phyloP scores from a whole-genome alignment of 768 basidiomycete species.

The Collybia sordida region DNA sequence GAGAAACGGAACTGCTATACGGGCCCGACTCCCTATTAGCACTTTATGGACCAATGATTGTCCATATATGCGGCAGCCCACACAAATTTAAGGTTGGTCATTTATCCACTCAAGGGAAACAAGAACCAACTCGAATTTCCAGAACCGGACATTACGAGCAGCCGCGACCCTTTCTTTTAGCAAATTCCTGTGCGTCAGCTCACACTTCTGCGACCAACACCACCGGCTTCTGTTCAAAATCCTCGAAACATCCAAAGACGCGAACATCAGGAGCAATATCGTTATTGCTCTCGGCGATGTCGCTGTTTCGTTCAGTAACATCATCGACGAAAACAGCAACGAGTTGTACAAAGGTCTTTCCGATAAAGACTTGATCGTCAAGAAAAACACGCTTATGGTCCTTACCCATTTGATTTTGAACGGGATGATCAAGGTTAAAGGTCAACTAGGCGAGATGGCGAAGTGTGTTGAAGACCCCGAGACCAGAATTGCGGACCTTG shows the following conservation, averaged over 20 bases:
- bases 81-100: slow-evolving; percentile 81
- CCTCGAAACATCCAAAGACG: slow-evolving; percentile 86
- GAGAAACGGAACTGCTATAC: slow-evolving; percentile 87
- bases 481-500: slow-evolving; percentile 83
- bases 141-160: slow-evolving; percentile 87
- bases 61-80: slow-evolving; percentile 88
- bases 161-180: slow-evolving; percentile 88
- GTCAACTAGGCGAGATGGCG: slow-evolving; percentile 99
- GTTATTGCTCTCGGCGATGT: slow-evolving; percentile 98
- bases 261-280: slow-evolving; percentile 91
- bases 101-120: not conserved
- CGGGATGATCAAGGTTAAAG: slow-evolving; percentile 99
- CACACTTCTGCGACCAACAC: slow-evolving; percentile 89
- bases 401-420: slow-evolving; percentile 95
- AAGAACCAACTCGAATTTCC: slow-evolving; percentile 3
- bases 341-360: slow-evolving; percentile 93
- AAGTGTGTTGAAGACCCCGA: slow-evolving; percentile 96
- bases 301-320: slow-evolving; percentile 95
- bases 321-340: slow-evolving; percentile 96
- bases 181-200: slow-evolving; percentile 95
- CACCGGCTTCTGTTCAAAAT: slow-evolving; percentile 91
- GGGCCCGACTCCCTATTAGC: slow-evolving; percentile 80
- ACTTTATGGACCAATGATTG: slow-evolving; percentile 86
- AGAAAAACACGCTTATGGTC: slow-evolving; percentile 99
- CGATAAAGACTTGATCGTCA: slow-evolving; percentile 84